phyloP scores from a whole-genome alignment of 2,329 filamentous ascomycete genomes.

The Claviceps pazoutovae region DNA sequence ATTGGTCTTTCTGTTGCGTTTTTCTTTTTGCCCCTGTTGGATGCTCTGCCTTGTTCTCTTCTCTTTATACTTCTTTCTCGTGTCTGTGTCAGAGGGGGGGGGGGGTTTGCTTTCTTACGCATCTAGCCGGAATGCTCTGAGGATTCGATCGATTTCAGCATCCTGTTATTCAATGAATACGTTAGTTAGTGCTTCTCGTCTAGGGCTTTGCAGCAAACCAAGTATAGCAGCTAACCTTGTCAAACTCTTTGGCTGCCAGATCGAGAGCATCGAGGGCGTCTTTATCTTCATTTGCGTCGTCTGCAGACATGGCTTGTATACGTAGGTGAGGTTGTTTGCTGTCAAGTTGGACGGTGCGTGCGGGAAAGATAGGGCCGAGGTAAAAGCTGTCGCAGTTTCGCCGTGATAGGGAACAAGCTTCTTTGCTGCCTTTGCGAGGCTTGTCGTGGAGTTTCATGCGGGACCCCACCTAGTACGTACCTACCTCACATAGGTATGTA shows the following conservation, averaged over 20 bases:
- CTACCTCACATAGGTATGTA: no score
- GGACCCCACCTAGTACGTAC: no score
- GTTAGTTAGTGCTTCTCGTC: conserved; percentile 5
- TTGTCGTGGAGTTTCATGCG: not conserved
- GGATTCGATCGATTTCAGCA: conserved; percentile 87
- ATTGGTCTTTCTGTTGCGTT: not conserved
- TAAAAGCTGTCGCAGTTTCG: not conserved
- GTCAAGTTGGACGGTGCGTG: no score
- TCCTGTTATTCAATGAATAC: conserved; percentile 41
- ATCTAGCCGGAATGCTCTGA: conserved; percentile 70
- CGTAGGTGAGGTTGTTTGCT: no score
- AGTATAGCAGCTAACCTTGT: conserved; percentile 53
- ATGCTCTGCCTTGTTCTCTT: not conserved
- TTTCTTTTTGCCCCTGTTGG: not conserved
- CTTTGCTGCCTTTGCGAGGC: not conserved
- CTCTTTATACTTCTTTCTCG: not conserved
- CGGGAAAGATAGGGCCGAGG: not conserved
- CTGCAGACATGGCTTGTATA: conserved; percentile 20
- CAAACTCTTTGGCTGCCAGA: conserved; percentile 76
- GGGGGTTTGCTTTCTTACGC: conserved; percentile 25
- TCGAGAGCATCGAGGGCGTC: conserved; percentile 73
- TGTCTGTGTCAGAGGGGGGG: not conserved
- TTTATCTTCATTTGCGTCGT: conserved; percentile 41
- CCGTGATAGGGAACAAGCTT: not conserved
- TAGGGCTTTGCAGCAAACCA: no score